Percentiles rank a stretch among this genome's conserved stretches.
These are phyloP conservation scores for Paradendryphiella salina DNA, from an alignment of 2,329 filamentous ascomycete species.

Conservation along the genomic window DNA sequence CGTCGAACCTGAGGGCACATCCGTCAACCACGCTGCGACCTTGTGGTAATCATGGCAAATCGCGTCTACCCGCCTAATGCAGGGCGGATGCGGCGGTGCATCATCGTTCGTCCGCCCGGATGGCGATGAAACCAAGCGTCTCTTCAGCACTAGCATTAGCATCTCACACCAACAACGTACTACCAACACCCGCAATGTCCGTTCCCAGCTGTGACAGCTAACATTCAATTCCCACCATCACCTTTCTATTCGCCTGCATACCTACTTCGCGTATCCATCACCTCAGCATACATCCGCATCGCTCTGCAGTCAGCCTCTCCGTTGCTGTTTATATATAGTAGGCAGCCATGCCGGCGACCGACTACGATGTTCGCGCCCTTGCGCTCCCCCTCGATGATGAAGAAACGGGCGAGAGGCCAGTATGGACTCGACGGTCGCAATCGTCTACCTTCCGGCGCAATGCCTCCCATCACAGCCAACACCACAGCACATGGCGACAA, in stretches of 20 bases:
- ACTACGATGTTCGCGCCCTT: constrained; percentile 59
- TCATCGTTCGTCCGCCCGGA: constrained; percentile 20
- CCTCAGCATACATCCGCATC: constrained; percentile 17
- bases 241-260: background rate
- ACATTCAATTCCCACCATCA: background rate
- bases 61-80: constrained; percentile 12
- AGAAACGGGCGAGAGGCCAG: constrained; percentile 54
- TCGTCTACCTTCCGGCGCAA: constrained; percentile 45
- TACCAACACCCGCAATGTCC: constrained; percentile 16
- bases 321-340: background rate
- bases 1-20: background rate
- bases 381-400: constrained; percentile 56
- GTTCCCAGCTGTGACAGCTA: constrained; percentile 6
- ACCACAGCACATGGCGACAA: constrained; percentile 40
- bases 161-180: constrained; percentile 11
- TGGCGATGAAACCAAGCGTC: constrained; percentile 28
- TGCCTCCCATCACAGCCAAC: constrained; percentile 36
- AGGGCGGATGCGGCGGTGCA: constrained; percentile 17
- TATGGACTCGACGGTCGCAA: constrained; percentile 56
- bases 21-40: background rate
- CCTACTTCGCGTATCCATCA: background rate
- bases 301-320: constrained; percentile 12
- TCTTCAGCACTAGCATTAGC: constrained; percentile 19
- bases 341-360: constrained; percentile 45
- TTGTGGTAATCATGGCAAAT: background rate